Conservation (phyloP, 768 basidiomycete genomes). For the Leccinum rimulosum region DNA sequence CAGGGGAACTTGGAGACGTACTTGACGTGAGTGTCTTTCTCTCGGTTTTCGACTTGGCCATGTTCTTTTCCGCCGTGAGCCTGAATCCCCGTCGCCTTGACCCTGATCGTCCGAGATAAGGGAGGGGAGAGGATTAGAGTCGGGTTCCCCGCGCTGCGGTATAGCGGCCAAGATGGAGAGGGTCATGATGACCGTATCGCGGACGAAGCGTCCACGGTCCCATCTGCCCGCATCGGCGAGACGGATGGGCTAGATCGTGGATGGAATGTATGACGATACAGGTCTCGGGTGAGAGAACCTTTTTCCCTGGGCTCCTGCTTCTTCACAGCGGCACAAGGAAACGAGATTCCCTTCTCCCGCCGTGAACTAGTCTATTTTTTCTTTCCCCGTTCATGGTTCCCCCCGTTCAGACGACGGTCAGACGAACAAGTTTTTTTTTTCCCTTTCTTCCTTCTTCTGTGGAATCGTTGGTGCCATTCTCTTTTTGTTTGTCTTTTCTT, state of each 20-base stretch:
- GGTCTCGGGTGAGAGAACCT: slow-evolving; percentile 3
- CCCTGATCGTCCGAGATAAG: slow-evolving; percentile 16
- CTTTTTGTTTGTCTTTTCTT: not conserved
- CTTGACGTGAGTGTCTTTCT: slow-evolving; percentile 29
- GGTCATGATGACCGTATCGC: slow-evolving; percentile 3
- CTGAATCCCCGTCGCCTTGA: slow-evolving; percentile 9
- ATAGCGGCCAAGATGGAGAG: slow-evolving; percentile 17
- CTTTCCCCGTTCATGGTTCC: slow-evolving; percentile 4
- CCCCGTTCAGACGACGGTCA: slow-evolving; percentile 5
- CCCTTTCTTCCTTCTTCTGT: not conserved
- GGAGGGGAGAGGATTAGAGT: slow-evolving; percentile 7
- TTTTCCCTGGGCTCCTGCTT: slow-evolving; percentile 4
- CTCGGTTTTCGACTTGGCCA: not conserved
- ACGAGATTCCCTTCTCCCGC: slow-evolving; percentile 1
- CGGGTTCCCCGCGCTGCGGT: slow-evolving; percentile 6
- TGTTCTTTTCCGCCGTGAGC: not conserved
- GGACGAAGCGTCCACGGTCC: slow-evolving; percentile 2
- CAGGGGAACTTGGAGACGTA: slow-evolving; percentile 31
- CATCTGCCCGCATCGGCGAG: slow-evolving; percentile 16
- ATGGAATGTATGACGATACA: not conserved
- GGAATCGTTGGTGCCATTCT: not conserved
- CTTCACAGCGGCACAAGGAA: slow-evolving; percentile 5
- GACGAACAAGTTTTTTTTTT: not conserved
- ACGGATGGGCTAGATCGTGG: slow-evolving; percentile 2
- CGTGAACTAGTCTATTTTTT: not conserved